These are phyloP conservation scores for Monilinia aucupariae DNA, from an alignment of 2,329 filamentous ascomycete genomes.

Conservation along the genomic window DNA sequence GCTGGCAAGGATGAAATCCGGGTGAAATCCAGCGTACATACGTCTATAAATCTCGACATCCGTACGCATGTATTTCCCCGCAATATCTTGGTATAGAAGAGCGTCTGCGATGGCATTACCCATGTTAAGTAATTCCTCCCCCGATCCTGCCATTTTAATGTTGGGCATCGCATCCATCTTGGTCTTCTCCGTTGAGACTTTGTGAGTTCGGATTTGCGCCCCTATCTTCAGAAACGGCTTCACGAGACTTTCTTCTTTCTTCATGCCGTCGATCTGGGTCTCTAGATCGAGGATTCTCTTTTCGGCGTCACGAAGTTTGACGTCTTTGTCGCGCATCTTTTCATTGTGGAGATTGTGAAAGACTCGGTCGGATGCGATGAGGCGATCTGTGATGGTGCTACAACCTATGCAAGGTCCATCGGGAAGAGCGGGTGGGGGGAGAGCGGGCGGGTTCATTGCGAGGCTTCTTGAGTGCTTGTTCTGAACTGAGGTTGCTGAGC, in stretches of 20 bases:
- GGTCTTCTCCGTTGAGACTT: constrained; percentile 4
- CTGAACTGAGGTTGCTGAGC: neutral
- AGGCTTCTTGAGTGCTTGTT: neutral
- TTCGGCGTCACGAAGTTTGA: neutral
- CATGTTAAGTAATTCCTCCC: constrained; percentile 1
- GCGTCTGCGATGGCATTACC: constrained; percentile 5
- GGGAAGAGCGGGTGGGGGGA: neutral
- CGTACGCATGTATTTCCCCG: constrained; percentile 9
- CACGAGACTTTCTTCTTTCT: constrained; percentile 1
- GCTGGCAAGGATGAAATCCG: neutral
- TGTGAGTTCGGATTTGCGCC: neutral
- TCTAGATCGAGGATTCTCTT: neutral
- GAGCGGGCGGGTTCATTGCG: neutral
- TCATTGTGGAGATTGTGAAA: constrained; percentile 7
- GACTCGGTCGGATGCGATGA: neutral
- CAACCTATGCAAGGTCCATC: neutral
- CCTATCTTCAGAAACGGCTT: constrained; percentile 5
- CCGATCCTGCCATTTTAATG: neutral
- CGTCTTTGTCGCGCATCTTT: constrained; percentile 5
- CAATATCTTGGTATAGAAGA: constrained; percentile 3
- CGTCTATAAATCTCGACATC: constrained; percentile 10
- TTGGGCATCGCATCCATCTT: neutral
- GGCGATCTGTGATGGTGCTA: constrained; percentile 2
- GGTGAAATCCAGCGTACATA: constrained; percentile 13
- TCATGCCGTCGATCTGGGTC: neutral